Evolutionary conservation across 805 yeast genomes (phyloP).

Genomic region (Nakazawaea molendinolei): DNA sequence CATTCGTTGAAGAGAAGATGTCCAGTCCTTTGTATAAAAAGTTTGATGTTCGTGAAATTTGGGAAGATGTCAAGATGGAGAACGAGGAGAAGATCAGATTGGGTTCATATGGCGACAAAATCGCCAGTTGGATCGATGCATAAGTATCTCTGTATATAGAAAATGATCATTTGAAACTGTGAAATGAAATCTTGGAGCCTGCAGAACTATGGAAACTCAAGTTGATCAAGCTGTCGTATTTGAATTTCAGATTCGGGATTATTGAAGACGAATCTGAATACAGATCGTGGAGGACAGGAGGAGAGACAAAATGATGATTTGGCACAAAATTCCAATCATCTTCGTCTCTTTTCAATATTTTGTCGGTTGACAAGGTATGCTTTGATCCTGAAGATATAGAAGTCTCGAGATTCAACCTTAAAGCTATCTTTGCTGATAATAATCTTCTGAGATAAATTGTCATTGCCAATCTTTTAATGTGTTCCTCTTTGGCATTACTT

Average conservation of each 20-base stretch:
- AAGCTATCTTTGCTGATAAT: constrained; percentile 23
- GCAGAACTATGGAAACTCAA: constrained; percentile 5
- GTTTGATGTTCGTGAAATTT: constrained; percentile 12
- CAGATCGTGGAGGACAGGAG: not conserved
- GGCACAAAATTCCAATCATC: no score
- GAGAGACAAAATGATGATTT: no score
- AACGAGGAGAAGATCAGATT: constrained; percentile 20
- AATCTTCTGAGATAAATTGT: constrained; percentile 27
- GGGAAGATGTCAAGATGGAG: constrained; percentile 14
- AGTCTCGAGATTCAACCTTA: constrained; percentile 18
- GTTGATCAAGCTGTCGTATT: constrained; percentile 2
- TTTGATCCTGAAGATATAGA: not conserved
- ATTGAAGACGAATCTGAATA: not conserved
- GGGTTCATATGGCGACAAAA: constrained; percentile 18
- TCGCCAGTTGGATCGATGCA: constrained; percentile 8
- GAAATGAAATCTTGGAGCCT: constrained; percentile 4
- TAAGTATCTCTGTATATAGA: not conserved
- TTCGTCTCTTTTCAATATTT: no score
- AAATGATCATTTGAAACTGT: constrained; percentile 4
- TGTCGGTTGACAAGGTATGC: no score
- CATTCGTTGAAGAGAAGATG: constrained; percentile 17
- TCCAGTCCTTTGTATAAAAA: constrained; percentile 6
- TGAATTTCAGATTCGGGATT: not conserved
- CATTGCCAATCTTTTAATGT: constrained; percentile 19
- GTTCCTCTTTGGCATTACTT: constrained; percentile 14